Percentiles rank a stretch among this genome's conserved stretches.
phyloP scores from a whole-genome alignment of 108 stramenopile genomes.

The Craspedostauros australis region DNA sequence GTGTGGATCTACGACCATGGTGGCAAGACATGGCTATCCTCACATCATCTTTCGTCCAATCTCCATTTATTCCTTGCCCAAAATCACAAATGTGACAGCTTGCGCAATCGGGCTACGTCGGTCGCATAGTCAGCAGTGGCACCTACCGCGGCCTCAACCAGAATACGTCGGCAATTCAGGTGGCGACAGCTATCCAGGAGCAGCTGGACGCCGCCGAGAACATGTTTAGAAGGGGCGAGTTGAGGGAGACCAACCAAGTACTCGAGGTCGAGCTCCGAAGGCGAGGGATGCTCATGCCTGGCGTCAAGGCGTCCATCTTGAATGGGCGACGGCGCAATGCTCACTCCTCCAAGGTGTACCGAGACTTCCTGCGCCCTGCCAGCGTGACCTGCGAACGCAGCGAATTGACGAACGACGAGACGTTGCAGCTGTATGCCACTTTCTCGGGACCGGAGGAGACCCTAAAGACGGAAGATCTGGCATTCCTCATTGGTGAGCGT shows the following conservation, averaged over 20 bases:
- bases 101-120: constrained; percentile 74
- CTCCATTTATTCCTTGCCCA: not conserved
- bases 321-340: constrained; percentile 35
- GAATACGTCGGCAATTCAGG: constrained; percentile 70
- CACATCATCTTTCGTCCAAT: not conserved
- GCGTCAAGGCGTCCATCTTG: constrained; percentile 52
- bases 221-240: constrained; percentile 32
- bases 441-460: constrained; percentile 48
- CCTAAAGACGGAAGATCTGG: constrained; percentile 34
- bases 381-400: constrained; percentile 51
- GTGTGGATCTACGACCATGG: not conserved
- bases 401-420: constrained; percentile 61
- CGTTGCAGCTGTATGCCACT: constrained; percentile 68
- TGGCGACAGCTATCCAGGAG: constrained; percentile 69
- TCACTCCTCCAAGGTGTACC: constrained; percentile 57
- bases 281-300: constrained; percentile 56
- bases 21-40: not conserved
- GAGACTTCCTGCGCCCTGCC: constrained; percentile 49
- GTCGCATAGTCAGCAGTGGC: constrained; percentile 48
- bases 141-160: constrained; percentile 66
- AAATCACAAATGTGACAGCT: constrained; percentile 21
- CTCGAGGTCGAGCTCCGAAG: constrained; percentile 55
- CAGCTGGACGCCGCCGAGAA: constrained; percentile 67
- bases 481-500: constrained; percentile 27
- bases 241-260: constrained; percentile 34